Evolutionary conservation across 371 early-diverging fungal species (phyloP), one percentile per base, ranked within the genome.

Genomic region (Scutellospora calospora): DNA sequence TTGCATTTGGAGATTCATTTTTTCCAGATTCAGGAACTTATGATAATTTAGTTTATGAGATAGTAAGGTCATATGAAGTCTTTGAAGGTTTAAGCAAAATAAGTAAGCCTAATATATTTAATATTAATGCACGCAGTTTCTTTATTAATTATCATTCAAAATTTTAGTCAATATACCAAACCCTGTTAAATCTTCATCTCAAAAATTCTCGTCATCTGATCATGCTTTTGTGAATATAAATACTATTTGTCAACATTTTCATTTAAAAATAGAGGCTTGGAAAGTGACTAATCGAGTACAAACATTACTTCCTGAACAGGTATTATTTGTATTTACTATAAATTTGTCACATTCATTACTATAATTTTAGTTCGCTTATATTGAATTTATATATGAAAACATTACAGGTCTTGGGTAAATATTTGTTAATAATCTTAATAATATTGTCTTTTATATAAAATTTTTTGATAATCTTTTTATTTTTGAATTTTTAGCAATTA

Each of bases 31-130:
- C 86, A 2, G 74, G 81, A 33, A 87, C 85, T 25, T 88, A 86
- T 65, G 89, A 87, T 79, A 77, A 80, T 9, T 81, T 88, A 11
- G 85, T 85, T 68, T 88, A 88, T 68, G 89, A 88, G 73, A 84
- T 88, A 11, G 85, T 88, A 66, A 81, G 89, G 31, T 80, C 83
- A 1, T 75, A 83, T 11, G 68, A 79, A 27, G 84, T 84, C 52
- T 85, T 87, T 52, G 83, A 72, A 8, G 68, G 79, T n/a, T 57
- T 88, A 25, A 79, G 83, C 41, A 52, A 74, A 11, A 83, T 84
- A 71, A 82, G 88, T 87, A 86, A 68, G 63, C 29, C 3, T 60
- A 25, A 33, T 66, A 66, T 66, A 41, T 11, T 66, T 66, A 6
- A 62, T 62, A 3, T 62, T 29, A 27, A 31, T 62, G n/a, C n/a